phyloP scores from a whole-genome alignment of 1,284 basidiomycete genomes.

The Ganoderma meredithae region DNA sequence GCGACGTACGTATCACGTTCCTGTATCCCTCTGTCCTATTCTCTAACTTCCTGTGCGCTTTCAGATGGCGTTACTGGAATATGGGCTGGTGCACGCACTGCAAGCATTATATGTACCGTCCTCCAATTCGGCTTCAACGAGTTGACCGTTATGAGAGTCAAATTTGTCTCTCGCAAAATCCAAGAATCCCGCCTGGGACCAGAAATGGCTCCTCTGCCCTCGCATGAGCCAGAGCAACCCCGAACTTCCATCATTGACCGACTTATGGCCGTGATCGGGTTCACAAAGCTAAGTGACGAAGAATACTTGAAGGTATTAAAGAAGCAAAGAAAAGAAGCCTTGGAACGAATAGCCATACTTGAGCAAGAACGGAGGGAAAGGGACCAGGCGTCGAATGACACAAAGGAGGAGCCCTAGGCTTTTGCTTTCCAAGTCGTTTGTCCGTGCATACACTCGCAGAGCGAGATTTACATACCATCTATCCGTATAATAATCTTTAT shows the following conservation, averaged over 20 bases:
- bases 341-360: conserved; percentile 63
- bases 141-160: conserved; percentile 60
- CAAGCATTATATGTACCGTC: conserved; percentile 58
- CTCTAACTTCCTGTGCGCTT: background rate
- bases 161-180: conserved; percentile 51
- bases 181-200: conserved; percentile 26
- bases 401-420: background rate
- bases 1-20: conserved; percentile 48
- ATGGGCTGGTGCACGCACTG: conserved; percentile 62
- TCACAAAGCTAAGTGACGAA: conserved; percentile 65
- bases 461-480: background rate
- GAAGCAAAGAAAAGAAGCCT: conserved; percentile 55
- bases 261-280: conserved; percentile 44
- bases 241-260: conserved; percentile 45
- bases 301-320: conserved; percentile 66
- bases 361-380: conserved; percentile 47
- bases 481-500: background rate
- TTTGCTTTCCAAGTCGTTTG: background rate
- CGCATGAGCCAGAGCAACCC: conserved; percentile 37
- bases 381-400: background rate
- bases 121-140: conserved; percentile 75
- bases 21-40: conserved; percentile 1
- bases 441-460: background rate
- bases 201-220: conserved; percentile 17
- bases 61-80: conserved; percentile 52